Conservation (phyloP, 495 filamentous ascomycete species). For the Aspergillus haitiensis region DNA sequence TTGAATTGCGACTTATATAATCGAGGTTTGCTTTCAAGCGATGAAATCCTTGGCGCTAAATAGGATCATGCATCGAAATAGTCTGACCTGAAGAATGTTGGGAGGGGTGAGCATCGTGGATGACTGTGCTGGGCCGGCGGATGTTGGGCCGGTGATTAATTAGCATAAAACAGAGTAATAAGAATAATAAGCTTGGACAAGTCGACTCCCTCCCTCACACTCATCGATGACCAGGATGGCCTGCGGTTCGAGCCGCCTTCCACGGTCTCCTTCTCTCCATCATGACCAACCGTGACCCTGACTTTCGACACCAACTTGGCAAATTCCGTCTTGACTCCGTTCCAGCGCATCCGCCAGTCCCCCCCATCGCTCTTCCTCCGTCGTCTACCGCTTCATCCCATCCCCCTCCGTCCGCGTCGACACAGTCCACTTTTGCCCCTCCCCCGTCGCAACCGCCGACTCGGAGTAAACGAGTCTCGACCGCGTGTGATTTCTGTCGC, state of each 20-base stretch:
- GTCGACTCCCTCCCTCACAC: not conserved
- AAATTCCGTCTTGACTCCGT: constrained; percentile 46
- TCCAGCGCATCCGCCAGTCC: constrained; percentile 24
- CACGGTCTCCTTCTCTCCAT: constrained; percentile 19
- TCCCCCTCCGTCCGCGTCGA: constrained; percentile 4
- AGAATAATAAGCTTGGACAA: not conserved
- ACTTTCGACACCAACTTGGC: constrained; percentile 48
- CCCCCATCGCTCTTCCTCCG: constrained; percentile 7
- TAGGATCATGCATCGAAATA: no score
- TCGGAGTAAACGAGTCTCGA: constrained; percentile 46
- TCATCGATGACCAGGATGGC: constrained; percentile 26
- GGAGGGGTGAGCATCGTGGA: no score
- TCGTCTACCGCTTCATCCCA: constrained; percentile 12
- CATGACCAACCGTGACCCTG: constrained; percentile 44
- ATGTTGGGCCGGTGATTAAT: no score
- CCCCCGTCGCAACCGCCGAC: constrained; percentile 3
- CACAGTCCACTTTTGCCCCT: constrained; percentile 4
- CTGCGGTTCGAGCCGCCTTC: constrained; percentile 39
- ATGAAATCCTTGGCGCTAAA: no score
- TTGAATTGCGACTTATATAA: no score
- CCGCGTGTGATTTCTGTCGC: constrained; percentile 55
- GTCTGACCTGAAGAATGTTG: no score
- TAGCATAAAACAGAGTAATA: no score
- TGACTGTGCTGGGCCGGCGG: no score
- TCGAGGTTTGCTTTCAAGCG: no score